Conservation (phyloP, 2,329 filamentous ascomycete species). For the Colletotrichum sp. region DNA sequence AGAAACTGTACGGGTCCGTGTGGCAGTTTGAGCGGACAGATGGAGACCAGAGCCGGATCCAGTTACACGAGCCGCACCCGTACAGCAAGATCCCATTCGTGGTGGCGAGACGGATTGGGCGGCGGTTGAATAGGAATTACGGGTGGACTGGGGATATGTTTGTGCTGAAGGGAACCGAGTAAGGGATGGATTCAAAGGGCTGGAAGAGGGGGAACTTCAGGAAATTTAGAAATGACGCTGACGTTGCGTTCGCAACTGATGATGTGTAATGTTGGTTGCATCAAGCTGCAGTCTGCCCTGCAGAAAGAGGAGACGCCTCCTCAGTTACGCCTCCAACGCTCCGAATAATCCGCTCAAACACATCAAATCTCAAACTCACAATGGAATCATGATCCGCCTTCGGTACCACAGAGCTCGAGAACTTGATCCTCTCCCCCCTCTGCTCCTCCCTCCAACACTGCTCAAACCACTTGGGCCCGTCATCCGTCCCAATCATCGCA, state of each 20-base stretch:
- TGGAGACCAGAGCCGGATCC: slow-evolving; percentile 50
- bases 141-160: slow-evolving; percentile 56
- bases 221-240: no score
- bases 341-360: background rate
- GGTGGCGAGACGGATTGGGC: slow-evolving; percentile 49
- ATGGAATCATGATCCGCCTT: slow-evolving; percentile 27
- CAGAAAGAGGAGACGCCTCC: background rate
- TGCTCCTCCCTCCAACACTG: slow-evolving; percentile 25
- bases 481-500: slow-evolving; percentile 29
- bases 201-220: background rate
- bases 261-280: background rate
- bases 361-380: background rate
- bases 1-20: slow-evolving; percentile 65
- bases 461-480: slow-evolving; percentile 31
- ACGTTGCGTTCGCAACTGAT: no score
- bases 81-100: slow-evolving; percentile 53
- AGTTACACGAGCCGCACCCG: slow-evolving; percentile 67
- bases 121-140: slow-evolving; percentile 53
- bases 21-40: slow-evolving; percentile 61
- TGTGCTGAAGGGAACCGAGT: slow-evolving; percentile 18
- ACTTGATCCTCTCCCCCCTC: slow-evolving; percentile 21
- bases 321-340: background rate
- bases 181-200: background rate
- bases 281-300: background rate
- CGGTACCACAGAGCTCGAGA: slow-evolving; percentile 23